Evolutionary conservation across 108 stramenopile genomes (phyloP).

Genomic region (Cyclostephanos invisitatus): DNA sequence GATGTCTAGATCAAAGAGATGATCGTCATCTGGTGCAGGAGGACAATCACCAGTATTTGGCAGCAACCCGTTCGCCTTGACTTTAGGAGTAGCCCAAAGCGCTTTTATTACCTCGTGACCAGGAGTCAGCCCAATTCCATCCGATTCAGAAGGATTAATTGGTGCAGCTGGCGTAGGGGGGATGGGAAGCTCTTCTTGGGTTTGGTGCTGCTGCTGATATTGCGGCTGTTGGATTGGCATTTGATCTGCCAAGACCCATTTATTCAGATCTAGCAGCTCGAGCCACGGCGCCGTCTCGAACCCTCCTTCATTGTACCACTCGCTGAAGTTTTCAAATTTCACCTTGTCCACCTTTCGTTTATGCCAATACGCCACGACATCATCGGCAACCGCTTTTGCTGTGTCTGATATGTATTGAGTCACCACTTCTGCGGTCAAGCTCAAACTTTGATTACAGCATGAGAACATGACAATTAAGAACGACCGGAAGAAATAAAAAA

Average conservation of each 20-base stretch:
- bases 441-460: constrained; percentile 87
- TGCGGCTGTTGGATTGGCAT: constrained; percentile 1
- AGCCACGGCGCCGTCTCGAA: constrained; percentile 92
- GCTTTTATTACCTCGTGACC: constrained; percentile 26
- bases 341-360: constrained; percentile 65
- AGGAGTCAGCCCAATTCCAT: constrained; percentile 21
- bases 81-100: constrained; percentile 35
- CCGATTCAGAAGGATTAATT: constrained; percentile 8
- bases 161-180: constrained; percentile 11
- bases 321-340: constrained; percentile 90
- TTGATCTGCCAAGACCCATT: constrained; percentile 85
- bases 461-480: constrained; percentile 87
- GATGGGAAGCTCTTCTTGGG: constrained; percentile 5
- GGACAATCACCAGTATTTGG: constrained; percentile 19
- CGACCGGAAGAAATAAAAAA: constrained; percentile 78
- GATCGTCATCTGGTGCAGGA: constrained; percentile 31
- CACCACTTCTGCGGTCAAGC: constrained; percentile 68
- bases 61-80: constrained; percentile 1
- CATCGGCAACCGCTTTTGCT: constrained; percentile 76
- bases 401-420: constrained; percentile 79
- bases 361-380: constrained; percentile 83
- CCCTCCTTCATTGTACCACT: constrained; percentile 96
- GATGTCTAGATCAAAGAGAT: constrained; percentile 39
- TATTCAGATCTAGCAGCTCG: constrained; percentile 92
- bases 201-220: not conserved